Conservation (phyloP, 345 rosid genomes). For the Eucalyptus curtisii region DNA sequence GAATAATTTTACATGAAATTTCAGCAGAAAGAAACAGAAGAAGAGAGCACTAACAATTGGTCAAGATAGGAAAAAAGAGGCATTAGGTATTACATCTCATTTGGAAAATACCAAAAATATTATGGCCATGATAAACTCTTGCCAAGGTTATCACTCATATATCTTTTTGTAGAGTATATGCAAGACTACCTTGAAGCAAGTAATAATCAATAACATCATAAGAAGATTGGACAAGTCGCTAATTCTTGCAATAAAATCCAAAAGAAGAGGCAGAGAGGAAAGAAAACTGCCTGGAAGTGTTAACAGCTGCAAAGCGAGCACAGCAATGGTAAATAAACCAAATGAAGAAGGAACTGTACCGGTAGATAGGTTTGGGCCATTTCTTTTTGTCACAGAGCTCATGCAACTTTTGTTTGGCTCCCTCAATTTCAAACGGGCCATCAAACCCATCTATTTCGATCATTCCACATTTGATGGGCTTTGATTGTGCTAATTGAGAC, state of each 20-base stretch:
- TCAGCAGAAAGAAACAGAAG: background rate
- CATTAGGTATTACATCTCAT: background rate
- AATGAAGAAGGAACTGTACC: conserved; percentile 15
- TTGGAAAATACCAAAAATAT: background rate
- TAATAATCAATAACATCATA: background rate
- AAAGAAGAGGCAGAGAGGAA: background rate
- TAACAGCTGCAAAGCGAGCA: background rate
- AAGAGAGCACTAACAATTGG: background rate
- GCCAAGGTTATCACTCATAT: background rate
- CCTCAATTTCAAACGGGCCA: conserved; percentile 9
- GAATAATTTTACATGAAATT: background rate
- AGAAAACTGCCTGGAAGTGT: background rate
- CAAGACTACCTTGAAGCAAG: background rate
- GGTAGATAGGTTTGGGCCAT: conserved; percentile 61
- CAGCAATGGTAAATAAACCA: background rate
- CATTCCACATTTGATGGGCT: background rate
- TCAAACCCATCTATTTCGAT: background rate
- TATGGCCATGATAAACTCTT: background rate
- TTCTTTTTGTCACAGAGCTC: conserved; percentile 47
- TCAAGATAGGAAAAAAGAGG: background rate
- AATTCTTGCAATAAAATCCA: background rate
- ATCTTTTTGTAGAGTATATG: background rate
- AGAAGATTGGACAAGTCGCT: background rate
- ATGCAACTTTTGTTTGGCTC: conserved; percentile 49
- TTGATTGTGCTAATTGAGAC: conserved; percentile 9